Evolutionary conservation across 2,329 filamentous ascomycete species (phyloP).

Genomic region (Xylogone sp.): DNA sequence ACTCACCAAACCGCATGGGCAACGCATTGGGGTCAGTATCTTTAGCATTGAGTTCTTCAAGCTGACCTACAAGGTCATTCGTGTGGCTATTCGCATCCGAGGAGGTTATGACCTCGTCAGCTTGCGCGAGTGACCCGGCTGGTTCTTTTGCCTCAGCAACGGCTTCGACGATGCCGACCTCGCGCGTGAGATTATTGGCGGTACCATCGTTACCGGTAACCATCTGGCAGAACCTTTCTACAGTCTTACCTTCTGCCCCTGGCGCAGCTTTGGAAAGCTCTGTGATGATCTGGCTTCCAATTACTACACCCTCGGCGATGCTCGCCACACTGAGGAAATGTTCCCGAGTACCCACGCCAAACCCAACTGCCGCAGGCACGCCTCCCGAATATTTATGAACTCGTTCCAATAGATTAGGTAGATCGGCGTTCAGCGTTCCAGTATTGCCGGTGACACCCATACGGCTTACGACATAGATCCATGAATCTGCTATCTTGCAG

Average conservation of each 20-base stretch:
- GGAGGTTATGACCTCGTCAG: no score
- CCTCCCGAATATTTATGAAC: constrained; percentile 93
- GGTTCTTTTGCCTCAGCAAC: constrained; percentile 51
- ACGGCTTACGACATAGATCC: constrained; percentile 96
- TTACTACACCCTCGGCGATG: constrained; percentile 90
- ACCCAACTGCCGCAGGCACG: constrained; percentile 87
- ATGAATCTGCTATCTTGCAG: constrained; percentile 95
- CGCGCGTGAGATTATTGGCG: constrained; percentile 86
- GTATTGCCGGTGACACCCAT: constrained; percentile 95
- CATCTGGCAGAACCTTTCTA: no score
- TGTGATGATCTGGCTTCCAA: constrained; percentile 92
- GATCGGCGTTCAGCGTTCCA: constrained; percentile 73
- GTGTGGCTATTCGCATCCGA: no score
- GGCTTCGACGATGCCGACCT: constrained; percentile 68
- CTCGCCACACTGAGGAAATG: constrained; percentile 84
- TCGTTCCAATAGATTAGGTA: constrained; percentile 76
- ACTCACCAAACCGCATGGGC: constrained; percentile 91
- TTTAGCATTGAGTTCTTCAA: constrained; percentile 62
- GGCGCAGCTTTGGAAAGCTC: constrained; percentile 67
- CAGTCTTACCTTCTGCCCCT: constrained; percentile 70
- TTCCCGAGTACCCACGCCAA: constrained; percentile 92
- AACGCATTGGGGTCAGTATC: constrained; percentile 36
- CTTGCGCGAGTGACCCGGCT: no score
- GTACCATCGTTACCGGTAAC: no score
- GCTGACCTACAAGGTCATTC: constrained; percentile 51